phyloP scores from a whole-genome alignment of 2,329 filamentous ascomycete genomes.

The Monosporascus sp. region DNA sequence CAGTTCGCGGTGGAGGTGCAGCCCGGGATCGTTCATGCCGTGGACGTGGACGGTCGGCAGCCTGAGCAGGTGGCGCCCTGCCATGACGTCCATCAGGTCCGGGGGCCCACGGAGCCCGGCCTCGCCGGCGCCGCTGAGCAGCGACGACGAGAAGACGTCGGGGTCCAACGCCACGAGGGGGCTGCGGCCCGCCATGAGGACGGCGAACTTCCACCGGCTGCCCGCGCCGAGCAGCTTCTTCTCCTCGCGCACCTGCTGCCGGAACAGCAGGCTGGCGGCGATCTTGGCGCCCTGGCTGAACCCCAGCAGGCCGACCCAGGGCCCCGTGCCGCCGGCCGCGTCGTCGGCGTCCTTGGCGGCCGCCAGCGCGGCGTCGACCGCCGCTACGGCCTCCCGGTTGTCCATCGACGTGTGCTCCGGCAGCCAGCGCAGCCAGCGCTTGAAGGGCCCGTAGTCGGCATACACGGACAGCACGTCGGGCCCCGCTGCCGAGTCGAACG shows the following conservation, averaged over 20 bases:
- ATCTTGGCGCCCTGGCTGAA: slow-evolving; percentile 65
- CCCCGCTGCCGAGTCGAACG: slow-evolving; percentile 57
- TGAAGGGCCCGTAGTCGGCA: slow-evolving; percentile 60
- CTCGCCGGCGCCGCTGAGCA: slow-evolving; percentile 20
- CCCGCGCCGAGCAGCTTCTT: not conserved
- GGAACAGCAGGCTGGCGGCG: slow-evolving; percentile 51
- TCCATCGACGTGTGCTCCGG: slow-evolving; percentile 49
- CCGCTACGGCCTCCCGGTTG: slow-evolving; percentile 32
- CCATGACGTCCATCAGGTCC: slow-evolving; percentile 31
- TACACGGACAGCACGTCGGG: slow-evolving; percentile 61
- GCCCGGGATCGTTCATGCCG: slow-evolving; percentile 53
- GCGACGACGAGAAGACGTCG: slow-evolving; percentile 19
- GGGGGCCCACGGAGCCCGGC: slow-evolving; percentile 38
- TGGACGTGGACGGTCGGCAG: slow-evolving; percentile 65
- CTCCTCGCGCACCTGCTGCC: slow-evolving; percentile 50
- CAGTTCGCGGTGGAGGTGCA: slow-evolving; percentile 53
- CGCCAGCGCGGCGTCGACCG: slow-evolving; percentile 34
- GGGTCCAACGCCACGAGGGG: slow-evolving; percentile 51
- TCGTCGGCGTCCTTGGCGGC: slow-evolving; percentile 48
- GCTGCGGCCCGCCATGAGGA: slow-evolving; percentile 56
- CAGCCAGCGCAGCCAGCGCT: slow-evolving; percentile 56
- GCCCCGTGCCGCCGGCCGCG: slow-evolving; percentile 42
- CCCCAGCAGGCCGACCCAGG: slow-evolving; percentile 56
- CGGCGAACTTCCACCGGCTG: slow-evolving; percentile 49
- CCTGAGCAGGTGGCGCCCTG: slow-evolving; percentile 40